Evolutionary conservation across 805 yeast genomes (phyloP).

Genomic region (Komagataella pseudopastoris): DNA sequence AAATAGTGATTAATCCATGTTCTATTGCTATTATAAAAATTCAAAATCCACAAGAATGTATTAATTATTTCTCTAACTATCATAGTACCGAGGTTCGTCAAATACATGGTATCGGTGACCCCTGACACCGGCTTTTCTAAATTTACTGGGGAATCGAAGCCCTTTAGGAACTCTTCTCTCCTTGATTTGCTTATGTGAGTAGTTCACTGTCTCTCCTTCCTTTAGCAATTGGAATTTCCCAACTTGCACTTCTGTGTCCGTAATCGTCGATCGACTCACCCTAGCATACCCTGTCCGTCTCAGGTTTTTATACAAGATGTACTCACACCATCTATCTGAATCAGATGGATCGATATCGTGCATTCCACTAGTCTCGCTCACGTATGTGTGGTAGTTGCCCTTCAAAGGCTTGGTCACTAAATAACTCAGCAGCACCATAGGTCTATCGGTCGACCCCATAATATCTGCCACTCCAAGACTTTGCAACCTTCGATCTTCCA

Average conservation of each 20-base stretch:
- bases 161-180: slow-evolving; percentile 46
- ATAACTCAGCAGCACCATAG: slow-evolving; percentile 80
- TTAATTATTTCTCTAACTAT: slow-evolving; percentile 4
- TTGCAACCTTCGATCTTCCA: slow-evolving; percentile 83
- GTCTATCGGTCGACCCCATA: slow-evolving; percentile 74
- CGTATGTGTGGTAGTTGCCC: slow-evolving; percentile 90
- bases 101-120: slow-evolving; percentile 93
- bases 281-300: slow-evolving; percentile 90
- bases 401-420: slow-evolving; percentile 76
- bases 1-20: background rate
- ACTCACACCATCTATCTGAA: slow-evolving; percentile 98
- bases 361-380: slow-evolving; percentile 74
- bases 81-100: slow-evolving; percentile 81
- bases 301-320: slow-evolving; percentile 76
- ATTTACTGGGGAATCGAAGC: slow-evolving; percentile 63
- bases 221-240: slow-evolving; percentile 68
- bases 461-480: slow-evolving; percentile 60
- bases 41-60: background rate
- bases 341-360: slow-evolving; percentile 87
- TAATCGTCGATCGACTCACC: slow-evolving; percentile 82
- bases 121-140: slow-evolving; percentile 84
- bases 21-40: background rate
- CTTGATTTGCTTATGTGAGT: slow-evolving; percentile 32
- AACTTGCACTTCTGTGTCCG: slow-evolving; percentile 93
- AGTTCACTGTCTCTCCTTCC: slow-evolving; percentile 12